phyloP scores from a whole-genome alignment of 73 alveolate species.

The Paraurostyla sp. region DNA sequence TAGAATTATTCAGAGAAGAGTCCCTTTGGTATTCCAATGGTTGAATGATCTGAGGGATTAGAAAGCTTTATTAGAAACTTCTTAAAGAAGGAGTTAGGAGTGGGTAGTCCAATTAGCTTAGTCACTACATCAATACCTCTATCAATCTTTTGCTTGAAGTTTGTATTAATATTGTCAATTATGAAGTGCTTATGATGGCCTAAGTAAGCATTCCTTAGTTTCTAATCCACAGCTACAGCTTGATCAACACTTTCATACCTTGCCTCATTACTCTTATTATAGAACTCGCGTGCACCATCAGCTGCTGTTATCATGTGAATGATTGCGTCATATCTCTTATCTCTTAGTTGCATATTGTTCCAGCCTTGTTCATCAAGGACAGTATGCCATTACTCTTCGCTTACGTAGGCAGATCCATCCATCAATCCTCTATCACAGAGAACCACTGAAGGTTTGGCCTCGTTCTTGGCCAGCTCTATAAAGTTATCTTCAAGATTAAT shows the following conservation, averaged over 20 bases:
- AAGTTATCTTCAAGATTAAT: conserved; percentile 78
- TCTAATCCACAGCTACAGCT: conserved; percentile 76
- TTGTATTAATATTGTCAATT: conserved; percentile 64
- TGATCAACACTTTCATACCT: conserved; percentile 81
- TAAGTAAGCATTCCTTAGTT: conserved; percentile 74
- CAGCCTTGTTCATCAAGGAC: conserved; percentile 77
- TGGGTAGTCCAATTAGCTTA: conserved; percentile 20
- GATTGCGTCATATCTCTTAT: conserved; percentile 81
- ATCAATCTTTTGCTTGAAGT: conserved; percentile 57
- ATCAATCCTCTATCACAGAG: conserved; percentile 79
- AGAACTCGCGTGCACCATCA: conserved; percentile 80
- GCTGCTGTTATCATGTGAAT: conserved; percentile 91
- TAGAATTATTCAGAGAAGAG: neutral
- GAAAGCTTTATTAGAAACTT: neutral
- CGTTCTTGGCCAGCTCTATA: conserved; percentile 67
- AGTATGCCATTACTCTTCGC: conserved; percentile 68
- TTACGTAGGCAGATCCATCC: conserved; percentile 84
- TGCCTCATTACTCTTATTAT: conserved; percentile 73
- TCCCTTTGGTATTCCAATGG: conserved; percentile 17
- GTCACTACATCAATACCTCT: conserved; percentile 42
- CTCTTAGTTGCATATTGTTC: conserved; percentile 77
- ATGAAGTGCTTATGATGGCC: conserved; percentile 82
- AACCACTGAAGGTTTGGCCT: conserved; percentile 53
- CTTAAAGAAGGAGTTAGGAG: conserved; percentile 24
- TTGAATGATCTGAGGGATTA: conserved; percentile 3